Evolutionary conservation across 768 basidiomycete species (phyloP), one percentile per base, ranked within the genome.

Genomic region (Amanita pallidorosea): DNA sequence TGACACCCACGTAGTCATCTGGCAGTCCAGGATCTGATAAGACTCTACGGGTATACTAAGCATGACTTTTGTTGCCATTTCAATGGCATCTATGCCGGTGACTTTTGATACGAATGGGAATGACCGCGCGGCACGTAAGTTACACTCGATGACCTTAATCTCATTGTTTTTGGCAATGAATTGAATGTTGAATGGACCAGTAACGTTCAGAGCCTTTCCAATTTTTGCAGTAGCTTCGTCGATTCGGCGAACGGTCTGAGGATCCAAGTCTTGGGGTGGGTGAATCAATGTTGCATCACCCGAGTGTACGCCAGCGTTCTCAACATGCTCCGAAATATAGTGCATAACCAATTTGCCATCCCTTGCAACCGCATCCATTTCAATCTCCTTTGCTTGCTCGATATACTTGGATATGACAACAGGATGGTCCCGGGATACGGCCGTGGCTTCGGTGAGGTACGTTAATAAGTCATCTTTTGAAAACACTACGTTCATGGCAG

Each of bases 111-210:
- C 95, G 73, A 99, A 99, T 37, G 95, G 95, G 81, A 95, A 97
- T 0, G 95, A 97, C 54, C 95, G 81, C 20, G 95, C 95, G 0
- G 96, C 96, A 51, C 95, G 90, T 31, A 99, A 73, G 69, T 99
- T 99, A 70, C 95, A 98, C 67, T 99, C 95, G 65, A 99, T 99
- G 60, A 99, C 95, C 76, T 99, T 99, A 76, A 99, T 98, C 68
- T 97, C 95, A 71, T 97, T 98, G 71, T 99, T 88, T 79, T 99
- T 99, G 46, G 95, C 95, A 59, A 99, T 97, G 70, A 99, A 97
- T 72, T 99, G 95, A 63, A 99, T 99, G 64, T 99, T 99, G 81
- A 87, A 98, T 1, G 95, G 95, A 5, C 95, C 96, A 5, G 95
- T 97, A 42, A 98, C 94, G 63, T 98, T 96, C 52, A 99, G 80